A percentile compares a stretch with the other conserved stretches of the same genome.
Conservation (phyloP, 2,329 filamentous ascomycete species). For the Dothideomycetes sp. region DNA sequence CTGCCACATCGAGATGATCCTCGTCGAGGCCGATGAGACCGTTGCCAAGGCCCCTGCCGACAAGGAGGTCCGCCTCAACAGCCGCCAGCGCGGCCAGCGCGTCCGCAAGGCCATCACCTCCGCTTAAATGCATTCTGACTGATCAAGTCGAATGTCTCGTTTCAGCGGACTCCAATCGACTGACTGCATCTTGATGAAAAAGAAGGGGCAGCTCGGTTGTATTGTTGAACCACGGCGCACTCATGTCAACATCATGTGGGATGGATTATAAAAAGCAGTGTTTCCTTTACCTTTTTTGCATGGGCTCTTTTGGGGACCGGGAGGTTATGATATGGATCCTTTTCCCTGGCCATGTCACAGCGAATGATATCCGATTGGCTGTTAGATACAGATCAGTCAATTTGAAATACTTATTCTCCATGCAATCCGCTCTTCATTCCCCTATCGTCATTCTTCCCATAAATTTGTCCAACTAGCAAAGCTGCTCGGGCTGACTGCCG, state of each 20-base stretch:
- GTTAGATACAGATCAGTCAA: too few relatives aligned
- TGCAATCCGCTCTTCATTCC: too few relatives aligned
- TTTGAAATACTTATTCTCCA: too few relatives aligned
- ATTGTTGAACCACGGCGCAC: too few relatives aligned
- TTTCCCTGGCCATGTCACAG: not conserved
- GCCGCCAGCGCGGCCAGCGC: constrained; percentile 76
- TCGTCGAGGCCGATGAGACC: constrained; percentile 93
- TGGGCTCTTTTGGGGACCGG: not conserved
- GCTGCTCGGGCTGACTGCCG: too few relatives aligned
- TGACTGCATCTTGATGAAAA: too few relatives aligned
- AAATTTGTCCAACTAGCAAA: too few relatives aligned
- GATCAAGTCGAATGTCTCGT: too few relatives aligned
- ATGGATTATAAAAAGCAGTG: not conserved
- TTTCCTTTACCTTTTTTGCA: not conserved
- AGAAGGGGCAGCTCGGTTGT: too few relatives aligned
- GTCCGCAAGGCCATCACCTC: constrained; percentile 49
- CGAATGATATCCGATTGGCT: not conserved
- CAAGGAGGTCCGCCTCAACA: constrained; percentile 56
- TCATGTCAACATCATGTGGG: not conserved
- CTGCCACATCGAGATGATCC: constrained; percentile 99
- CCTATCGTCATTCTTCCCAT: too few relatives aligned
- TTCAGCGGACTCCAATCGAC: too few relatives aligned
- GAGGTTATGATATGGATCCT: not conserved
- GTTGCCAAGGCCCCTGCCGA: constrained; percentile 78
- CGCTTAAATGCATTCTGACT: constrained; percentile 13